Evolutionary conservation across 306 rosid species (phyloP).

Genomic region (Sicyos baderoa): DNA sequence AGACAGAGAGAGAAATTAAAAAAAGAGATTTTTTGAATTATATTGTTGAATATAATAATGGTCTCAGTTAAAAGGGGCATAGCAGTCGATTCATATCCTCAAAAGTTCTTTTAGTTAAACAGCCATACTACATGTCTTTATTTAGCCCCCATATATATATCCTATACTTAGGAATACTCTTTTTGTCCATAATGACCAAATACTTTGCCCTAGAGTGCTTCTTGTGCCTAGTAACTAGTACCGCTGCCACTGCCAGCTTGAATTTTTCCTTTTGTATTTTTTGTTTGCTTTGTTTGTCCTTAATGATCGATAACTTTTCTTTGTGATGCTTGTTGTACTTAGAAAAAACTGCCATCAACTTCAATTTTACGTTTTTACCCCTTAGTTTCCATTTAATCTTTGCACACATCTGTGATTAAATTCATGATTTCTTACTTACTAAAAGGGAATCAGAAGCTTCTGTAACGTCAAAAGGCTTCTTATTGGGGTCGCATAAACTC

Average conservation of each 20-base stretch:
- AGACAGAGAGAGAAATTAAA: too few relatives aligned
- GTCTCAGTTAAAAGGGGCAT: too few relatives aligned
- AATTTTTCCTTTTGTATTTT: neutral
- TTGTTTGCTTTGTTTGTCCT: neutral
- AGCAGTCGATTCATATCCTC: too few relatives aligned
- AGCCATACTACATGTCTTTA: neutral
- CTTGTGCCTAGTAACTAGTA: neutral
- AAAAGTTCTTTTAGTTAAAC: too few relatives aligned
- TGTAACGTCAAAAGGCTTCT: neutral
- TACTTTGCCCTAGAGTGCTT: neutral
- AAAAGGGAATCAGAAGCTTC: neutral
- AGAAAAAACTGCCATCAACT: too few relatives aligned
- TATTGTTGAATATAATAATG: too few relatives aligned
- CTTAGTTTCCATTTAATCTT: too few relatives aligned
- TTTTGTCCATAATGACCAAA: neutral
- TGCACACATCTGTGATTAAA: neutral
- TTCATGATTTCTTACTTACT: conserved; percentile 4
- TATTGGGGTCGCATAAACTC: neutral
- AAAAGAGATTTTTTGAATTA: too few relatives aligned
- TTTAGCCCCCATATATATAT: neutral
- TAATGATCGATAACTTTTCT: too few relatives aligned
- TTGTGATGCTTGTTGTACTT: too few relatives aligned
- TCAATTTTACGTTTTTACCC: too few relatives aligned
- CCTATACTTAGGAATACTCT: neutral
- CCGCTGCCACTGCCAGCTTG: neutral